Evolutionary conservation across 352 stramenopile genomes (phyloP), one percentile per base, ranked within the genome.

Genomic region (Globisporangium camurandrum): DNA sequence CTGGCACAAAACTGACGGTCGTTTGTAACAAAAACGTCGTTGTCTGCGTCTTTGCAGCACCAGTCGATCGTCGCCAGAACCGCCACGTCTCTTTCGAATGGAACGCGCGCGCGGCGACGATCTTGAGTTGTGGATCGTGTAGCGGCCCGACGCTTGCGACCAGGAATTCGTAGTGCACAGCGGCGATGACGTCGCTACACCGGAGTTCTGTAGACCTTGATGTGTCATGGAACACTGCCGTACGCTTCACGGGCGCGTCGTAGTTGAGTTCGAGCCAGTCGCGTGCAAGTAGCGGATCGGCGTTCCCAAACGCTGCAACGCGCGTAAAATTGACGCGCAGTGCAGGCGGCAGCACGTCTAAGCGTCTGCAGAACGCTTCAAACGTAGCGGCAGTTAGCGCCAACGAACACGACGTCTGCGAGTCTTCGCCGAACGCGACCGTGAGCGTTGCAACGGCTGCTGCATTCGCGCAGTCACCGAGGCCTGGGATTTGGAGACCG

Each of bases 211-310:
- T 41, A 0, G 39, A 24, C 20, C 62, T 60, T 16, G 66, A 17
- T 8, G 64, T 56, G 9, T 65, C 57, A 0, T 10, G 45, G 40
- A 73, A 65, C 10, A 20, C 46, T 3, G 66, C 36, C 0, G 31
- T 51, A 46, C 23, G 60, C 28, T 55, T 64, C 12, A 48, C 57
- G 0, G 66, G 68, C 19, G 27, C n/a, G 10, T 73, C 63, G 31
- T 75, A 79, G 36, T 75, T 66, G 37, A 74, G 39, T 20, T 36
- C 38, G 36, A 75, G 66, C 68, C 68, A 79, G 3, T 71, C 68
- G 16, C 46, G 42, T 1, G 51, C 34, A 9, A 79, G 38, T 26
- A 66, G 66, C 45, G 65, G 66, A 12, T 79, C 64, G 3, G 68
- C 57, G 45, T 79, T 79, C 26, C 68, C 68, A 16, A 75, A 75